Conservation (phyloP, 2,329 filamentous ascomycete genomes). For the Colletotrichum cordylinicola region DNA sequence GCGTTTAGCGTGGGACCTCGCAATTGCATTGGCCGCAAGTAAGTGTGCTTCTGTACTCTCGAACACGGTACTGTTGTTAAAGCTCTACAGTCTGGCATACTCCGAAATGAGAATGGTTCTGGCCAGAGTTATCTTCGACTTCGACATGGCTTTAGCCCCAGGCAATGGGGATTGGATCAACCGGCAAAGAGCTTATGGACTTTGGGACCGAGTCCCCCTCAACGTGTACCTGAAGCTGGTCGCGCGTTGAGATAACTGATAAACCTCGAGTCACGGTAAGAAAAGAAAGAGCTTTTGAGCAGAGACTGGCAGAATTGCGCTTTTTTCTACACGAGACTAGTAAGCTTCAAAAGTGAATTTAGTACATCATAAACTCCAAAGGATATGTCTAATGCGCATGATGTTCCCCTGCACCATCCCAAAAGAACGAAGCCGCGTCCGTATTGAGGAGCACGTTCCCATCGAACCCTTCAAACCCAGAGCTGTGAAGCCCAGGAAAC, state of each 20-base stretch:
- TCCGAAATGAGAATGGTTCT: slow-evolving; percentile 10
- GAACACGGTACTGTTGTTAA: background rate
- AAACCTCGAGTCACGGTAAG: background rate
- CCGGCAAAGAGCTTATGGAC: background rate
- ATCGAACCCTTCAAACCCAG: background rate
- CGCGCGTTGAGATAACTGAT: background rate
- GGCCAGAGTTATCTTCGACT: background rate
- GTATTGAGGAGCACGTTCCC: background rate
- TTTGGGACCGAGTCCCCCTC: background rate
- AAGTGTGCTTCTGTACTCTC: background rate
- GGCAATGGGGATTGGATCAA: background rate
- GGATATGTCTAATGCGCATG: background rate
- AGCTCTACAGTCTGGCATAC: background rate
- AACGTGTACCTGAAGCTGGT: background rate
- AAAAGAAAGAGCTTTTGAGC: background rate
- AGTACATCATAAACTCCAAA: too few species aligned
- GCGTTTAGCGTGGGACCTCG: slow-evolving; percentile 10
- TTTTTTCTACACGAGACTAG: background rate
- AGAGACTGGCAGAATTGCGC: too few species aligned
- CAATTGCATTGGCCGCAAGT: slow-evolving; percentile 19
- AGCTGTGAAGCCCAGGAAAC: background rate
- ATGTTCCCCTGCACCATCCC: background rate
- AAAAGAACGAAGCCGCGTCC: background rate
- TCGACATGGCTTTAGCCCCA: background rate
- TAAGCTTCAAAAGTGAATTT: background rate